phyloP scores from a whole-genome alignment of 2,329 filamentous ascomycete species.

The Ophiostoma fasciatum region DNA sequence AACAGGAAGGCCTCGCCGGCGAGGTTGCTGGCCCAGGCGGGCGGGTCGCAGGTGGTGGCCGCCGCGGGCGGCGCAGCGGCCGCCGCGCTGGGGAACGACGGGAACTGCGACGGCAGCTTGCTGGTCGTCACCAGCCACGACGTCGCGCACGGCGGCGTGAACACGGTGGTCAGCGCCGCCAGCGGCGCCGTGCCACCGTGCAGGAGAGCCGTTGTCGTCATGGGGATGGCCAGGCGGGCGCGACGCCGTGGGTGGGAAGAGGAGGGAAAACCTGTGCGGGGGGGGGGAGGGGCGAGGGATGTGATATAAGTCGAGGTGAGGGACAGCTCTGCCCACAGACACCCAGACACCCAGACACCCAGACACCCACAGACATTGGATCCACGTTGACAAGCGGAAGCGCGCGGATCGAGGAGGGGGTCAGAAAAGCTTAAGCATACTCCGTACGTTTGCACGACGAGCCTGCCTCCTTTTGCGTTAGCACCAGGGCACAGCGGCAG shows the following conservation, averaged over 20 bases:
- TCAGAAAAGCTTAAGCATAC: too few relatives aligned
- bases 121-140: constrained; percentile 26
- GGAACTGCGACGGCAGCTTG: constrained; percentile 24
- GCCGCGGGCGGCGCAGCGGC: constrained; percentile 17
- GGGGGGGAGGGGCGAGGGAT: not conserved
- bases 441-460: too few relatives aligned
- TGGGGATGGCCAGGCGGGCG: not conserved
- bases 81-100: constrained; percentile 17
- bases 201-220: constrained; percentile 10
- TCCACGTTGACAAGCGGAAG: too few relatives aligned
- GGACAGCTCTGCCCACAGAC: too few relatives aligned
- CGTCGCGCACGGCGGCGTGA: constrained; percentile 23
- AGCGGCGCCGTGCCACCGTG: constrained; percentile 18
- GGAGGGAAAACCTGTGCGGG: not conserved
- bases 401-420: too few relatives aligned
- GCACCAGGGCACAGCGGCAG: too few relatives aligned
- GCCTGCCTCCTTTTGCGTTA: not conserved
- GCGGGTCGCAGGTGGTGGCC: constrained; percentile 18
- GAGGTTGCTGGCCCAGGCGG: constrained; percentile 21
- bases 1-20: constrained; percentile 21
- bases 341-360: too few relatives aligned
- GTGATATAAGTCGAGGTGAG: too few relatives aligned
- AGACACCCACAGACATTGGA: too few relatives aligned
- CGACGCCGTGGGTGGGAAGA: not conserved
- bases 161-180: constrained; percentile 25